Conservation (phyloP, 2,329 filamentous ascomycete species). For the Sclerotinia glacialis region DNA sequence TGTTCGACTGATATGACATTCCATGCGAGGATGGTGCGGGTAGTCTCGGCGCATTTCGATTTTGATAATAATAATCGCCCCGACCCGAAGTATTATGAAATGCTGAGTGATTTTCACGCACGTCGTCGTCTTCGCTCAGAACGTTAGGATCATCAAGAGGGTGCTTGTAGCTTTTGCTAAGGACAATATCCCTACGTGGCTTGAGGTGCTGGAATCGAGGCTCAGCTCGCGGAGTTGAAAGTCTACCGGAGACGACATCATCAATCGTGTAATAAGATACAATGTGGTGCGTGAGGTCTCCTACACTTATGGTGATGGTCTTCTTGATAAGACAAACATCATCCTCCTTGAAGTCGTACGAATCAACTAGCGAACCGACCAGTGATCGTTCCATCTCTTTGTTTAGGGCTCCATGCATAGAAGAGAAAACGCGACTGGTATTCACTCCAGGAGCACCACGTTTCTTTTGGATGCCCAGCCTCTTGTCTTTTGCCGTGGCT, state of each 20-base stretch:
- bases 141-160: constrained; percentile 60
- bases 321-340: constrained; percentile 78
- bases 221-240: constrained; percentile 58
- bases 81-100: constrained; percentile 3
- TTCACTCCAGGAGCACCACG: constrained; percentile 26
- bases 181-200: constrained; percentile 57
- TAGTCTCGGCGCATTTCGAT: constrained; percentile 33
- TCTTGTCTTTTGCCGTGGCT: constrained; percentile 67
- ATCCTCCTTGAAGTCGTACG: constrained; percentile 78
- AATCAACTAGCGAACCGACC: constrained; percentile 83
- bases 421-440: constrained; percentile 13
- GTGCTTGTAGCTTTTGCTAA: constrained; percentile 63
- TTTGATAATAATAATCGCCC: constrained; percentile 29
- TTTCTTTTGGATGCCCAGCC: constrained; percentile 36
- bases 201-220: constrained; percentile 49
- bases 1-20: constrained; percentile 28
- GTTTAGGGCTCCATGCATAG: constrained; percentile 25
- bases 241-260: constrained; percentile 61
- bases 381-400: constrained; percentile 43
- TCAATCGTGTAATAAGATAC: constrained; percentile 86
- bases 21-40: constrained; percentile 31
- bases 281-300: constrained; percentile 75
- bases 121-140: constrained; percentile 35
- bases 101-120: constrained; percentile 1
- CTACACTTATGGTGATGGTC: constrained; percentile 77